Evolutionary conservation across 1,139 yeast genomes (phyloP).

Genomic region (Lodderomyces jiufengensis): DNA sequence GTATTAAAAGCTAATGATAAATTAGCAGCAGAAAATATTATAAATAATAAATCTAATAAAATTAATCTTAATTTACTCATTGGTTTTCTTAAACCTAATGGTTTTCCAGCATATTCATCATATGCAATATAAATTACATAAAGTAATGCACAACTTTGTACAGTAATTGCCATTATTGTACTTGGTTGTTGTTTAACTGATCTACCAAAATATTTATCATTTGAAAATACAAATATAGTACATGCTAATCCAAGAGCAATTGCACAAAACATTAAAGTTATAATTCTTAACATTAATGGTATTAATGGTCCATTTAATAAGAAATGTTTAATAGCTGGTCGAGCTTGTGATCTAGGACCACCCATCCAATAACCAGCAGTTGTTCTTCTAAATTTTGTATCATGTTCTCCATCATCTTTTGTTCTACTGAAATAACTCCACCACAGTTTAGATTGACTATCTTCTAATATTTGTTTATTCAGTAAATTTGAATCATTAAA

Average conservation of each 20-base stretch:
- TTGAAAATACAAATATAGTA: constrained; percentile 54
- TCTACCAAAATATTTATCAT: constrained; percentile 30
- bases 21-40: constrained; percentile 91
- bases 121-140: constrained; percentile 79
- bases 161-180: constrained; percentile 87
- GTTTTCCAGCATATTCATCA: constrained; percentile 91
- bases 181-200: constrained; percentile 77
- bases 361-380: constrained; percentile 70
- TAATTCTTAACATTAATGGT: constrained; percentile 70
- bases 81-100: constrained; percentile 84
- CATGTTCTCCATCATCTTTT: constrained; percentile 16
- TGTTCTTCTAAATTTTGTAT: constrained; percentile 36
- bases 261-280: constrained; percentile 59
- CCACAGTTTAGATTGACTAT: constrained; percentile 4
- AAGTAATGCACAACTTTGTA: constrained; percentile 72
- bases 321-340: constrained; percentile 56
- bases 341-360: constrained; percentile 61
- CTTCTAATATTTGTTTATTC: constrained; percentile 6
- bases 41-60: constrained; percentile 77
- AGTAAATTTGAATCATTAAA: constrained; percentile 3
- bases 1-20: constrained; percentile 82
- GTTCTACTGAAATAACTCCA: constrained; percentile 7
- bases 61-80: constrained; percentile 73
- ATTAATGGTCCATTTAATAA: constrained; percentile 74
- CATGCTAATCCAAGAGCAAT: constrained; percentile 67